Evolutionary conservation across 2,329 filamentous ascomycete genomes (phyloP).

Genomic region (Fusarium pseudocircinatum): DNA sequence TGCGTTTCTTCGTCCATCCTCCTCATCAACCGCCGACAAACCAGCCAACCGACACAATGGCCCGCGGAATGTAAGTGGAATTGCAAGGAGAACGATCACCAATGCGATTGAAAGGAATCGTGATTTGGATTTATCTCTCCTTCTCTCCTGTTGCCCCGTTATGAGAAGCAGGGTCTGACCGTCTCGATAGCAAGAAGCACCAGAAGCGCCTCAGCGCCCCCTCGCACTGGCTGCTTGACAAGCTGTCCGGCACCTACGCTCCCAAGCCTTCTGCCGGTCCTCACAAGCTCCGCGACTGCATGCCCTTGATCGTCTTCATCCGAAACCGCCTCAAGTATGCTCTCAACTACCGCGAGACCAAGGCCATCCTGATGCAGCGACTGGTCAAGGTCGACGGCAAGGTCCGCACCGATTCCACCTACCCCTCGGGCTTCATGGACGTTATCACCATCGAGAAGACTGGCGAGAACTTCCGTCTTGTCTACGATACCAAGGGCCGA

Average conservation of each 20-base stretch:
- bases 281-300: constrained; percentile 99
- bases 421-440: constrained; percentile 99
- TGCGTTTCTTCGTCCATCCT: too few relatives aligned
- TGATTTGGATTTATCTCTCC: constrained; percentile 8
- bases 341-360: constrained; percentile 97
- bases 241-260: constrained; percentile 91
- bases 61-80: constrained; percentile 68
- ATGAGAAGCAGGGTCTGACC: constrained; percentile 44
- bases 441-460: constrained; percentile 99
- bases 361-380: constrained; percentile 98
- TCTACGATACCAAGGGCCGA: constrained; percentile 99
- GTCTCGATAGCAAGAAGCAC: constrained; percentile 86
- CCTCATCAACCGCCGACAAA: constrained; percentile 52
- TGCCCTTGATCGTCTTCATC: constrained; percentile 99
- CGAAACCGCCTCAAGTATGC: constrained; percentile 98
- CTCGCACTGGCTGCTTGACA: constrained; percentile 99
- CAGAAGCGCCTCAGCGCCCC: constrained; percentile 99
- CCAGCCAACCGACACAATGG: constrained; percentile 64
- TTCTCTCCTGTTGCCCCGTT: not conserved
- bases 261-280: constrained; percentile 81
- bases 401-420: constrained; percentile 98
- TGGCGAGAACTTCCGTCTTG: constrained; percentile 99
- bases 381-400: constrained; percentile 99
- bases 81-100: constrained; percentile 11
- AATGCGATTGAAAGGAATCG: not conserved